Conservation (phyloP, 108 stramenopile species). For the Seminavis robusta region DNA sequence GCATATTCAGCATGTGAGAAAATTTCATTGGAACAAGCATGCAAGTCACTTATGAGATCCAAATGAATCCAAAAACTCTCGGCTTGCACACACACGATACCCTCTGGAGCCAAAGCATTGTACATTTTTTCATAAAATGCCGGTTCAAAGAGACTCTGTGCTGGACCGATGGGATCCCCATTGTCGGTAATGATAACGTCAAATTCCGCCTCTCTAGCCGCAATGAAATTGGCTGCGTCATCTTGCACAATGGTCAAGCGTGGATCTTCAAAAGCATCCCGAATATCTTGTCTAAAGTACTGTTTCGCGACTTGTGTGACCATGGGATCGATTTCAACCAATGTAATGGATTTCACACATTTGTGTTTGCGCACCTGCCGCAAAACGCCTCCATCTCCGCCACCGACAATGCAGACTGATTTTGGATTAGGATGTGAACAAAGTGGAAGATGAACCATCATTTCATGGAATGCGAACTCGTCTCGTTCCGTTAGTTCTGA, state of each 20-base stretch:
- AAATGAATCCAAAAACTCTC: constrained; percentile 86
- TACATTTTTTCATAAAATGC: constrained; percentile 66
- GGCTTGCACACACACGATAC: constrained; percentile 75
- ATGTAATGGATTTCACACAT: constrained; percentile 42
- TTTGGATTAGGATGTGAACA: constrained; percentile 58
- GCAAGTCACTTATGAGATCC: constrained; percentile 54
- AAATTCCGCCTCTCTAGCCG: constrained; percentile 30
- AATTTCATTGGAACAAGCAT: constrained; percentile 40
- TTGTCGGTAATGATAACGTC: constrained; percentile 82
- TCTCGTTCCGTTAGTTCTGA: constrained; percentile 76
- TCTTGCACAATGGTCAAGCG: constrained; percentile 38
- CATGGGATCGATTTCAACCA: constrained; percentile 79
- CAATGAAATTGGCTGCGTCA: constrained; percentile 44
- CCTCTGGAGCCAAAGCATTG: constrained; percentile 36
- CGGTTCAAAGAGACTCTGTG: constrained; percentile 75
- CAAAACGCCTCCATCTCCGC: constrained; percentile 84
- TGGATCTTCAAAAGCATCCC: constrained; percentile 54
- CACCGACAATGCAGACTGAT: constrained; percentile 77
- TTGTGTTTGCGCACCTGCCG: constrained; percentile 73
- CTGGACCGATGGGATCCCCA: constrained; percentile 83
- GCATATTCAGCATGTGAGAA: constrained; percentile 74
- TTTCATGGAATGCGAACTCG: constrained; percentile 86
- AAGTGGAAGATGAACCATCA: constrained; percentile 79
- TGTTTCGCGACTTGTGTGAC: constrained; percentile 55
- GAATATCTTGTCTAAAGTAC: constrained; percentile 33